Evolutionary conservation across 192 early-diverging fungal species (phyloP).

Genomic region (Tieghemiomyces parasiticus): DNA sequence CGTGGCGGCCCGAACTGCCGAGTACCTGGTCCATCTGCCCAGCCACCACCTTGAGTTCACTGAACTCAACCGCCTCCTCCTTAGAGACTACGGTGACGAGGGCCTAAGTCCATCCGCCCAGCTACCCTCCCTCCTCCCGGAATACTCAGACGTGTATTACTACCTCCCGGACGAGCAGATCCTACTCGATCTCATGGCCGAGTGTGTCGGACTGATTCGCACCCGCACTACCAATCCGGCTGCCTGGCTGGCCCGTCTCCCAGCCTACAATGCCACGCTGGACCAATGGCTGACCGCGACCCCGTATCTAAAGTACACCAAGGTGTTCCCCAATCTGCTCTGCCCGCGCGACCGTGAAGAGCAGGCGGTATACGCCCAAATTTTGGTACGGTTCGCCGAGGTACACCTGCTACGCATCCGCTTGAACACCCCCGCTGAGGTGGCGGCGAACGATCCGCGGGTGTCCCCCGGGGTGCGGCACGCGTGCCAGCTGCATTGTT

Average conservation of each 20-base stretch:
- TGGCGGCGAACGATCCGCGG: not conserved
- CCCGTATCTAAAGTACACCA: not conserved
- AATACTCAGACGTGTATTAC: constrained; percentile 3
- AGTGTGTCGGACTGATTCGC: not conserved
- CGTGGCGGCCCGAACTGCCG: not conserved
- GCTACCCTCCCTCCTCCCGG: not conserved
- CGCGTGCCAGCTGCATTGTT: not conserved
- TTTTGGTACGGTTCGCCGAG: not conserved
- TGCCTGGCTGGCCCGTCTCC: not conserved
- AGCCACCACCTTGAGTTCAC: not conserved
- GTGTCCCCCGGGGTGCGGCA: not conserved
- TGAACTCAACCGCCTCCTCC: not conserved
- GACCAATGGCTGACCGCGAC: not conserved
- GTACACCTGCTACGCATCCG: not conserved
- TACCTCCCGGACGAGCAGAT: not conserved
- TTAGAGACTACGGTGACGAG: not conserved
- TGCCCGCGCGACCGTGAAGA: not conserved
- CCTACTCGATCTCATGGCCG: not conserved
- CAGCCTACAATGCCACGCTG: not conserved
- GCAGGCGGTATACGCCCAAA: not conserved
- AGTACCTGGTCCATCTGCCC: not conserved
- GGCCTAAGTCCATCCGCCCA: not conserved
- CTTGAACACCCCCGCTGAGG: not conserved
- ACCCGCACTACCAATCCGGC: not conserved
- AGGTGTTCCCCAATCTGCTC: not conserved